Evolutionary conservation across 179 eudicot species (phyloP).

Genomic region (Heliamphora ciliata): DNA sequence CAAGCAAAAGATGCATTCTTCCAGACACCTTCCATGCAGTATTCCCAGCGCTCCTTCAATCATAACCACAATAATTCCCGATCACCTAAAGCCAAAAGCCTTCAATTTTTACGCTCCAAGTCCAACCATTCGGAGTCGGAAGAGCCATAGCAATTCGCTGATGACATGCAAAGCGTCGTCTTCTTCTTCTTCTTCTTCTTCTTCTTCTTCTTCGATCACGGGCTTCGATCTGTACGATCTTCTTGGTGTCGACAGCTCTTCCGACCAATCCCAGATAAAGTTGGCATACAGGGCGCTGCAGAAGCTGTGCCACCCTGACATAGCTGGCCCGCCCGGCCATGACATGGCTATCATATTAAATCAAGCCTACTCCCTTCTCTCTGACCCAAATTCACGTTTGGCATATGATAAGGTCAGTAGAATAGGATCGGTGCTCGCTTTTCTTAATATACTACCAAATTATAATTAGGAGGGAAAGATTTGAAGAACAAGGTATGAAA

Average conservation of each 20-base stretch:
- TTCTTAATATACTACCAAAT: too few relatives aligned
- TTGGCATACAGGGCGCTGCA: slow-evolving; percentile 66
- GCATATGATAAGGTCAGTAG: slow-evolving; percentile 59
- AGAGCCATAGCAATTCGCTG: neutral
- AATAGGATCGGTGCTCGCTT: too few relatives aligned
- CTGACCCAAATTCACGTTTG: slow-evolving; percentile 57
- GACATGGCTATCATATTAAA: slow-evolving; percentile 97
- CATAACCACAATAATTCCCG: too few relatives aligned
- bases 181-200: slow-evolving; percentile 24
- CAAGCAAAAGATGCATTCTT: too few relatives aligned
- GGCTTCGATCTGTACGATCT: slow-evolving; percentile 80
- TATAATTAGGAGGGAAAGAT: too few relatives aligned
- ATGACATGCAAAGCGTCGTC: slow-evolving; percentile 25
- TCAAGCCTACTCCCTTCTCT: slow-evolving; percentile 70
- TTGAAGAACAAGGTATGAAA: too few relatives aligned
- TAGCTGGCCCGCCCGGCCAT: slow-evolving; percentile 73
- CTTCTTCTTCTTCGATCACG: slow-evolving; percentile 28
- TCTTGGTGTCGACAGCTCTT: slow-evolving; percentile 65
- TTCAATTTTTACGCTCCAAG: neutral
- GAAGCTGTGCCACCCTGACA: slow-evolving; percentile 88
- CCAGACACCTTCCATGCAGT: too few relatives aligned
- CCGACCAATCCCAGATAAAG: slow-evolving; percentile 50
- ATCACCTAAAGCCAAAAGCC: too few relatives aligned
- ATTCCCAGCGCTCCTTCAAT: too few relatives aligned
- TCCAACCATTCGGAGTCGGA: neutral